Percentiles rank a stretch among this genome's conserved stretches.
Evolutionary conservation across 176 grass and related monocot genomes (phyloP).

Genomic region (Carex parvula): DNA sequence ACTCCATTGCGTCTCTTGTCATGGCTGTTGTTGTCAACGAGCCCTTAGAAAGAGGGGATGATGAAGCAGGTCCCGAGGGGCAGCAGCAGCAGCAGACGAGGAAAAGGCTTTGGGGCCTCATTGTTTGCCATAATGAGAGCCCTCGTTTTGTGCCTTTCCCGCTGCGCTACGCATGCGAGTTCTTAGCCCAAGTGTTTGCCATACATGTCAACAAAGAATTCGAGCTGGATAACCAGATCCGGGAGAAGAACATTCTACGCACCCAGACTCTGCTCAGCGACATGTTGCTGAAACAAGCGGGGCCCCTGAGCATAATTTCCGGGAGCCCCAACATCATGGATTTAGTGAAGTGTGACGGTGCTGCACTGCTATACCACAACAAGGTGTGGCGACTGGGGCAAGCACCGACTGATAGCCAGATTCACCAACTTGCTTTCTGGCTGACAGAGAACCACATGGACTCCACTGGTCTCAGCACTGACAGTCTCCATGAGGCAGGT

Average conservation of each 20-base stretch:
- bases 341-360: slow-evolving; percentile 72
- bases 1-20: slow-evolving; percentile 80
- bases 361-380: slow-evolving; percentile 65
- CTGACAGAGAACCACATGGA: slow-evolving; percentile 72
- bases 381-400: slow-evolving; percentile 61
- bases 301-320: slow-evolving; percentile 66
- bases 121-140: slow-evolving; percentile 90
- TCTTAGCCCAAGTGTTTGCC: slow-evolving; percentile 84
- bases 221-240: slow-evolving; percentile 77
- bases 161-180: slow-evolving; percentile 92
- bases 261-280: slow-evolving; percentile 79
- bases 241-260: slow-evolving; percentile 80
- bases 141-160: slow-evolving; percentile 85
- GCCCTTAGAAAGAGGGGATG: not conserved
- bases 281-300: slow-evolving; percentile 72
- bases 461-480: slow-evolving; percentile 93
- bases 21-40: slow-evolving; percentile 90
- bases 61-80: not conserved
- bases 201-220: slow-evolving; percentile 94
- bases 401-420: slow-evolving; percentile 66
- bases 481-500: slow-evolving; percentile 85
- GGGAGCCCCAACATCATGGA: slow-evolving; percentile 92
- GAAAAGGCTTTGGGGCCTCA: slow-evolving; percentile 82
- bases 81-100: slow-evolving; percentile 42
- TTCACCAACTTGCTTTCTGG: slow-evolving; percentile 71